Conservation (phyloP, 2,329 filamentous ascomycete genomes). For the Fusarium brevicatenulatum region DNA sequence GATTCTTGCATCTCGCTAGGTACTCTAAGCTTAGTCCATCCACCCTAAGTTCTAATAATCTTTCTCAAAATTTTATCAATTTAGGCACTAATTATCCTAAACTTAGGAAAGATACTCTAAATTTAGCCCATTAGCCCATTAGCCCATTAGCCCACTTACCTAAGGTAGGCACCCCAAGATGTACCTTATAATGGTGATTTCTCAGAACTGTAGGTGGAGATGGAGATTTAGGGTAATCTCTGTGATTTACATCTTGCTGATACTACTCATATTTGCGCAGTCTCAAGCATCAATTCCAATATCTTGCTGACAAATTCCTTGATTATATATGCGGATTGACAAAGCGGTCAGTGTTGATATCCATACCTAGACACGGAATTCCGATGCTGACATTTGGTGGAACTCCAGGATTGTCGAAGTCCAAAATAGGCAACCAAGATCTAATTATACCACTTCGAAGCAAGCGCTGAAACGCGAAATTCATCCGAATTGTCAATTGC, state of each 20-base stretch:
- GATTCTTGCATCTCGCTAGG: neutral
- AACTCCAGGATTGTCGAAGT: constrained; percentile 10
- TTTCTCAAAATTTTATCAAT: neutral
- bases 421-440: constrained; percentile 18
- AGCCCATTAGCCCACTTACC: neutral
- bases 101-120: neutral
- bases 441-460: constrained; percentile 7
- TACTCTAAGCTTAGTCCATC: neutral
- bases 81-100: neutral
- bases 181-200: no score
- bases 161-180: neutral
- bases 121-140: neutral
- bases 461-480: neutral
- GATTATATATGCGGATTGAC: neutral
- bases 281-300: neutral
- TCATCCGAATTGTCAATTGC: neutral
- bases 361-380: neutral
- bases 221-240: neutral
- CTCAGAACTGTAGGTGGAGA: no score
- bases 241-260: neutral
- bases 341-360: neutral
- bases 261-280: no score
- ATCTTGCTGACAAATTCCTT: neutral
- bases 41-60: neutral
- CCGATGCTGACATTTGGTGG: neutral